phyloP scores from a whole-genome alignment of 352 stramenopile genomes.

The Hyaloperonospora brassicae region DNA sequence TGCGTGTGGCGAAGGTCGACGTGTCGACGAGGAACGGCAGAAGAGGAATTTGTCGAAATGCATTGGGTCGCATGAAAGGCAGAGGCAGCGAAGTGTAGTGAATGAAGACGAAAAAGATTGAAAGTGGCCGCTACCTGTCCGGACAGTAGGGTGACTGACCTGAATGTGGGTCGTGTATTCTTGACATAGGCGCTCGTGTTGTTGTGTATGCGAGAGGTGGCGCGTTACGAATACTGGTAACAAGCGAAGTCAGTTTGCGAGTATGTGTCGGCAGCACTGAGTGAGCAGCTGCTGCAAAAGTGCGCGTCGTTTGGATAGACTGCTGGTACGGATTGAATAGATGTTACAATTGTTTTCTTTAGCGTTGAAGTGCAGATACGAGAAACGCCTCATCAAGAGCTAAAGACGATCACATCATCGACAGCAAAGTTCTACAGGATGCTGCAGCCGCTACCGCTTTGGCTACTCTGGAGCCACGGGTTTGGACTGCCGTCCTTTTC shows the following conservation, averaged over 20 bases:
- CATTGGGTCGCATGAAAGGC: constrained; percentile 19
- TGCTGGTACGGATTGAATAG: constrained; percentile 19
- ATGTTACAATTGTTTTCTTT: constrained; percentile 7
- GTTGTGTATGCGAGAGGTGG: constrained; percentile 45
- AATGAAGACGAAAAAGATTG: constrained; percentile 28
- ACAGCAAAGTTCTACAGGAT: constrained; percentile 36
- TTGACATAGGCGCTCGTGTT: constrained; percentile 10
- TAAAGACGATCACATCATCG: constrained; percentile 1
- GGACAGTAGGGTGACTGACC: no score
- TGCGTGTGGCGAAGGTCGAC: constrained; percentile 45
- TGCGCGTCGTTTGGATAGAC: constrained; percentile 24
- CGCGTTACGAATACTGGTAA: constrained; percentile 53
- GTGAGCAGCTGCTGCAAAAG: constrained; percentile 28
- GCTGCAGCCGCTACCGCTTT: constrained; percentile 52
- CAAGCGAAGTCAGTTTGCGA: constrained; percentile 26
- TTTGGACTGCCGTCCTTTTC: constrained; percentile 62
- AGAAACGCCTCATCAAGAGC: constrained; percentile 7
- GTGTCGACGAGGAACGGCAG: constrained; percentile 53
- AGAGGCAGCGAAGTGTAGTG: constrained; percentile 25
- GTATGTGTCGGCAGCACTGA: constrained; percentile 18
- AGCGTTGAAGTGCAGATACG: constrained; percentile 1
- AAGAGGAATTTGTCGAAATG: constrained; percentile 52
- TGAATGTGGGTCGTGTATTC: background rate
- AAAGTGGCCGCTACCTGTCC: constrained; percentile 30
- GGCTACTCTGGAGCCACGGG: constrained; percentile 61